Evolutionary conservation across 805 yeast species (phyloP), one percentile per base, ranked within the genome.

Genomic region (Suhomyces vadensis): DNA sequence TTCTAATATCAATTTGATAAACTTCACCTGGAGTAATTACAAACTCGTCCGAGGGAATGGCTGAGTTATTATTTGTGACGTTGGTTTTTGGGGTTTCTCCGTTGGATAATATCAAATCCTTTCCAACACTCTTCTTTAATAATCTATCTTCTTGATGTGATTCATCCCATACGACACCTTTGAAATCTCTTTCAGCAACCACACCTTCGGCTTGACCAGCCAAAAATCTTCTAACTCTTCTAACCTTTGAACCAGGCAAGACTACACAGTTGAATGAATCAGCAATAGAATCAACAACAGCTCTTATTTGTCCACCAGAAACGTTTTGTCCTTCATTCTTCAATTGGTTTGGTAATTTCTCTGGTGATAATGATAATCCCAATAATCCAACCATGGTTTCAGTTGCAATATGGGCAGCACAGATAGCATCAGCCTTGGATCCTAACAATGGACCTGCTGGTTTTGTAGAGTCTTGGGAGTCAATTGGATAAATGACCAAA

Each of bases 171-270:
- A 78, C 85, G 43, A 91, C 95, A 60, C 96, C 97, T 67, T 92
- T 91, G 69, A 86, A 87, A 53, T 88, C 96, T 60, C 83, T 79
- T 71, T 92, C 99, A 29, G 91, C 92, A 51, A 90, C 94, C 43
- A 90, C 73, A 61, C 90, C 94, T 60, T 89, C 95, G 47, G 91
- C 84, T 73, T 94, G 99, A 42, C 99, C 99, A 31, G 96, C 95
- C 60, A 94, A 79, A 58, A 92, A 94, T 61, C 98, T 81, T 73
- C 96, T 81, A 46, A 91, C 77, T 64, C 97, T 80, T 70, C 99
- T 85, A 35, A 94, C 87, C 63, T 88, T 83, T 17, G 97, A 87
- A 0, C 96, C 96, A 23, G 98, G 98, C 27, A 87, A 89, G 43
- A 94, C 89, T 46, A 75, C 74, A 73, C 96, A 89, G 62, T 85